Conservation (phyloP, 1,284 basidiomycete species). For the Puccinia triticina region DNA sequence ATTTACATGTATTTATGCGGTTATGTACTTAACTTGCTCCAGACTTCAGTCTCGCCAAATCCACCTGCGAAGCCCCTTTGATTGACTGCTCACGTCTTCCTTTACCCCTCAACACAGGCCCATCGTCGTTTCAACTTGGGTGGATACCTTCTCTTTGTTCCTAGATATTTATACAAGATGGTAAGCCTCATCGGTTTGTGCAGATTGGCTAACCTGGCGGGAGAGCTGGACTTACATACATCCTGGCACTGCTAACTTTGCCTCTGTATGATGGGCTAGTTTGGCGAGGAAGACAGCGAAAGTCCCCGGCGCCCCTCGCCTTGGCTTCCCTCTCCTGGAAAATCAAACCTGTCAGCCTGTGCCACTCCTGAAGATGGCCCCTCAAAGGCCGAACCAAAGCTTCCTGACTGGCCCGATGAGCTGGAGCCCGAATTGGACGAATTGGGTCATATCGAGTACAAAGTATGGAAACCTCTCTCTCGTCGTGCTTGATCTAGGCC, state of each 20-base stretch:
- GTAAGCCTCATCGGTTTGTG: neutral
- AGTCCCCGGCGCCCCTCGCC: slow-evolving; percentile 46
- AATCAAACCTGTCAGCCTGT: slow-evolving; percentile 5
- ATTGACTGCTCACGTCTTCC: no score
- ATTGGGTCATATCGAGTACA: slow-evolving; percentile 60
- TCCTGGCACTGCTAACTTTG: no score
- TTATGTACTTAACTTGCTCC: no score
- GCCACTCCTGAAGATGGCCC: slow-evolving; percentile 5
- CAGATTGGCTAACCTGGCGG: no score
- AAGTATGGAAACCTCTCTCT: slow-evolving; percentile 41
- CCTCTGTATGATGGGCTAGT: neutral
- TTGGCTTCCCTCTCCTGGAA: slow-evolving; percentile 24
- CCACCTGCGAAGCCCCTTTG: no score
- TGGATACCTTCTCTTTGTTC: neutral
- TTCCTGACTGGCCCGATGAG: slow-evolving; percentile 23
- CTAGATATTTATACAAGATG: neutral
- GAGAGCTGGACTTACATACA: no score
- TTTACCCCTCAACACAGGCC: no score
- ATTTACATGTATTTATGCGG: no score
- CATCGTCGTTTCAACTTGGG: neutral
- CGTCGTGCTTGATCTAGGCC: neutral
- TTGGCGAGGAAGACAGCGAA: slow-evolving; percentile 50
- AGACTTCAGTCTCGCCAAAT: no score
- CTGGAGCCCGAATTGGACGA: slow-evolving; percentile 58
- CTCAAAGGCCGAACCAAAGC: neutral